Evolutionary conservation across 768 basidiomycete species (phyloP), one percentile per base, ranked within the genome.

Genomic region (Cantharellus cinnabarinus): DNA sequence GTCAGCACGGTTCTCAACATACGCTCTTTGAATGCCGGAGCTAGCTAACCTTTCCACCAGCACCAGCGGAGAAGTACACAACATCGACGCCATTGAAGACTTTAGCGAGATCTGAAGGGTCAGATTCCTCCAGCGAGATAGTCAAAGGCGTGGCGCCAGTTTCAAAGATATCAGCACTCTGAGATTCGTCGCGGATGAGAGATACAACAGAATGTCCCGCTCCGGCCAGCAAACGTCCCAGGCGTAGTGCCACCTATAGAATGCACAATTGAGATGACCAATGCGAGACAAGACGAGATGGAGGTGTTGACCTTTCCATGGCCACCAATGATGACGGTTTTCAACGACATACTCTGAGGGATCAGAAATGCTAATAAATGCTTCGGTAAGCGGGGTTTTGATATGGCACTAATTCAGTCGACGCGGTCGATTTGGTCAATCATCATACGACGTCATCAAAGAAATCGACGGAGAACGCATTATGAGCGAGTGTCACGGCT

Each of bases 1-100:
- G 63, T 78, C 77, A 41, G 72, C 71, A 48, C 14, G 44, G 14
- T 48, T 14, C 14, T 48, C 20, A 14, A 48, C 44, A 48, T 20
- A 14, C 14, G 38, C 54, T 14, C 35, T 4, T 37, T 57, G 20
- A 20, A 54, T 57, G 40, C 50, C 41, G 20, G 20, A 29, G 20
- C 34, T 58, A 51, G 0, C 76, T 76, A 4, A 79, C 80, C 63
- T 78, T 79, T 0, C 79, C 79, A 0, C 80, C 80, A 0, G 81
- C 77, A 5, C 75, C 75, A 0, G 74, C 74, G 15, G 71, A 62
- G 62, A 72, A 76, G 57, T 73, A 63, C 15, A 76, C 72, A 20
- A 66, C 63, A 50, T 73, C 64, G 10, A 7, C 38, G 52, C 35
- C 35, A 14, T 66, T 56, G 64, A 84, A 80, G 0, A 71, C 70